Conservation (phyloP, 176 grass and related monocot species). For the Hyparrhenia diplandra region DNA sequence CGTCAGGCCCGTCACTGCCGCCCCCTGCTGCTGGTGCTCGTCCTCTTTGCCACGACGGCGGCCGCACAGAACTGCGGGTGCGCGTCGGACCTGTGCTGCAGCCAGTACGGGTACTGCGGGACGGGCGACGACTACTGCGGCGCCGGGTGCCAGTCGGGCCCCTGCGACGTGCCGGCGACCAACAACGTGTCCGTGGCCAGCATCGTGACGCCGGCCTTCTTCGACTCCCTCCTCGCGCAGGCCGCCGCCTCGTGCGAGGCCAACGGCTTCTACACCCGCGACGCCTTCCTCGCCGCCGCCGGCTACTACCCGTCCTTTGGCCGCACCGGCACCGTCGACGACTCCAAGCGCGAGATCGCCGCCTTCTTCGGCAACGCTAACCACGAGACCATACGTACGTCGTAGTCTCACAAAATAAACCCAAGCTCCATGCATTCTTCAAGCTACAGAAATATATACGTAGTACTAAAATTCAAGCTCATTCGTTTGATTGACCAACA, state of each 20-base stretch:
- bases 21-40: too few relatives aligned
- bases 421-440: too few relatives aligned
- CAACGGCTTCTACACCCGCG: conserved; percentile 66
- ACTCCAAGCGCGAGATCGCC: conserved; percentile 79
- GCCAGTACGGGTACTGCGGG: conserved; percentile 52
- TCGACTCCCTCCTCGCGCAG: conserved; percentile 64
- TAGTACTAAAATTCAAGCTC: too few relatives aligned
- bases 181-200: conserved; percentile 37
- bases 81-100: conserved; percentile 40
- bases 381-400: conserved; percentile 82
- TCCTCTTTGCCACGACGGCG: neutral
- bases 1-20: too few relatives aligned
- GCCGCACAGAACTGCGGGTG: conserved; percentile 51
- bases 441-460: neutral
- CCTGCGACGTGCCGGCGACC: conserved; percentile 32
- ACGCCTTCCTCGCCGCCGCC: conserved; percentile 58
- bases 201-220: conserved; percentile 44
- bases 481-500: too few relatives aligned
- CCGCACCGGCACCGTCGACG: conserved; percentile 49
- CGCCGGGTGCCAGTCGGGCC: conserved; percentile 36
- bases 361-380: conserved; percentile 80
- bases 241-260: conserved; percentile 41
- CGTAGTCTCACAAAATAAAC: too few relatives aligned
- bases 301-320: conserved; percentile 50
- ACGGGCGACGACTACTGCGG: conserved; percentile 36